A percentile compares a stretch with the other conserved stretches of the same genome.
Conservation (phyloP, 192 early-diverging fungal species). For the Backusella mclennaniae region DNA sequence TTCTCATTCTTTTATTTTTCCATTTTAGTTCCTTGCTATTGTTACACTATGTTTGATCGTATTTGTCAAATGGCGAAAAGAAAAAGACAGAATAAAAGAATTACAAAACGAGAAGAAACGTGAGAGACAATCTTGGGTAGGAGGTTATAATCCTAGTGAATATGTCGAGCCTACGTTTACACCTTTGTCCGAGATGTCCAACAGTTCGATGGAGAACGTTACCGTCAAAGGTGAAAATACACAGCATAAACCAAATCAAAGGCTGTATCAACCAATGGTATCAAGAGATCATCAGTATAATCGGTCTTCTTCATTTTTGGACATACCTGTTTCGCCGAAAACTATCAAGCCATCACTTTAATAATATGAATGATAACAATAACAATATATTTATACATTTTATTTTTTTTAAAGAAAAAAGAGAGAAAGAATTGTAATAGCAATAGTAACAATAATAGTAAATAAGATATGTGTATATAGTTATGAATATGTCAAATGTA, state of each 20-base stretch:
- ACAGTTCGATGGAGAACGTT: neutral
- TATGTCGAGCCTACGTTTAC: neutral
- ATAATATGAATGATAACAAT: neutral
- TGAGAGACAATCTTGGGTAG: neutral
- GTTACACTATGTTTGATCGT: neutral
- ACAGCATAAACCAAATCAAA: neutral
- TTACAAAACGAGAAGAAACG: neutral
- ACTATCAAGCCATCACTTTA: neutral
- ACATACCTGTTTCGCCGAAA: neutral
- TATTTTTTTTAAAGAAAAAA: neutral
- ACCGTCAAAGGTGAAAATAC: neutral
- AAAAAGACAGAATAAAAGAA: neutral
- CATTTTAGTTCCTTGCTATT: neutral
- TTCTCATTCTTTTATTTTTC: neutral
- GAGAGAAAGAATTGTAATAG: neutral
- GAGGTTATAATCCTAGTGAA: neutral
- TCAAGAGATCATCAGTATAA: neutral
- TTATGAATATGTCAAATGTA: neutral
- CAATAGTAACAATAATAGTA: neutral
- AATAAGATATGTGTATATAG: neutral
- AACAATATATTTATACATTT: neutral
- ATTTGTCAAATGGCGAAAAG: conserved; percentile 3
- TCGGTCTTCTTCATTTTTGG: neutral
- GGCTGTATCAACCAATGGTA: neutral
- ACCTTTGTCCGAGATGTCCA: neutral